Percentiles rank a stretch among this genome's conserved stretches.
phyloP scores from a whole-genome alignment of 345 rosid genomes.

The Eucalyptus shirleyi region DNA sequence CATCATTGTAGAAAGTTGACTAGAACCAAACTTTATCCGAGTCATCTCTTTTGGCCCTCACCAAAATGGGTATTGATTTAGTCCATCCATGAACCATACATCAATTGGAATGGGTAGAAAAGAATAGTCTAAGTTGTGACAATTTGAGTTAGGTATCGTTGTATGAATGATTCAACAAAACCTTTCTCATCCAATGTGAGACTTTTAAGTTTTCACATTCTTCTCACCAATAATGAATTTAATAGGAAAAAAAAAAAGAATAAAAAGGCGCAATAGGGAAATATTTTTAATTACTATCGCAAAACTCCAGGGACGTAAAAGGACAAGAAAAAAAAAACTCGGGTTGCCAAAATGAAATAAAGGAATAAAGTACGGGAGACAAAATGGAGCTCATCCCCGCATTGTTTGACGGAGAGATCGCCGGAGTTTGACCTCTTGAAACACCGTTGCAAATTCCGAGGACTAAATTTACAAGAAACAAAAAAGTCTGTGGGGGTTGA shows the following conservation, averaged over 20 bases:
- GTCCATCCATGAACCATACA: not conserved
- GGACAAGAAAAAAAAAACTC: not conserved
- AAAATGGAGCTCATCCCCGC: not conserved
- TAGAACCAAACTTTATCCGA: not conserved
- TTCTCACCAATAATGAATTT: not conserved
- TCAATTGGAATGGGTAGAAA: not conserved
- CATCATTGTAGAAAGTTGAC: not conserved
- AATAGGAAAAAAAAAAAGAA: not conserved
- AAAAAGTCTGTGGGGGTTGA: not conserved
- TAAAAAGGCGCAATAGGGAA: not conserved
- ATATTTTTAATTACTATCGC: not conserved
- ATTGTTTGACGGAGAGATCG: not conserved
- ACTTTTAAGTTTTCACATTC: rapidly evolving
- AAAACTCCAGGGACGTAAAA: not conserved
- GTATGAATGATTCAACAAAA: not conserved
- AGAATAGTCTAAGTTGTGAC: not conserved
- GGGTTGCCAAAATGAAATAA: not conserved
- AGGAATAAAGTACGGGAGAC: not conserved
- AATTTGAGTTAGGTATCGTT: not conserved
- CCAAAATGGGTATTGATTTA: not conserved
- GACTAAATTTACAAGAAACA: not conserved
- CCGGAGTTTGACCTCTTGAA: not conserved
- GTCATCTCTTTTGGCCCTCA: not conserved
- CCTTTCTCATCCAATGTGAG: not conserved
- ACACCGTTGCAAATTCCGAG: not conserved